phyloP scores from a whole-genome alignment of 2,329 filamentous ascomycete genomes.

The Pyricularia sp. region DNA sequence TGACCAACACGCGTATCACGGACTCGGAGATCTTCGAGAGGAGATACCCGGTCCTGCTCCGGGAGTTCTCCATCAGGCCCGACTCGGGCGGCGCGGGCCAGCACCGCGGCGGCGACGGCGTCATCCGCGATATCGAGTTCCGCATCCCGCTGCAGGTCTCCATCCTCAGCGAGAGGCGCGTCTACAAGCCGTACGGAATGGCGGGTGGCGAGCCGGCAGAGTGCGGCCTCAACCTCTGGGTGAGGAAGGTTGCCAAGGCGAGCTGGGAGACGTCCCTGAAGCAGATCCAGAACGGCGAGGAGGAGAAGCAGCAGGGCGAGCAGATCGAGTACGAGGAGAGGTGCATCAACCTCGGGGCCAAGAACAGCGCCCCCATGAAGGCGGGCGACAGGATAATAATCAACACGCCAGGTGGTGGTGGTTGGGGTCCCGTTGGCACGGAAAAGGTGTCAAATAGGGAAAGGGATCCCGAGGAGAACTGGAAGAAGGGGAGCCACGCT shows the following conservation, averaged over 20 bases:
- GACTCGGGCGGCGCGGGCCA: slow-evolving; percentile 21
- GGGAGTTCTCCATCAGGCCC: slow-evolving; percentile 17
- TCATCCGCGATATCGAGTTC: slow-evolving; percentile 25
- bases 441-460: slow-evolving; percentile 39
- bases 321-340: slow-evolving; percentile 43
- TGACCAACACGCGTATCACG: slow-evolving; percentile 24
- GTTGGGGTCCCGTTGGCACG: slow-evolving; percentile 57
- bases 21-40: slow-evolving; percentile 24
- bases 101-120: slow-evolving; percentile 23
- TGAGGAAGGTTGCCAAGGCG: slow-evolving; percentile 8
- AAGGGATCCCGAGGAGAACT: slow-evolving; percentile 44
- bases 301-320: slow-evolving; percentile 9
- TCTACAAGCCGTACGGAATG: slow-evolving; percentile 24
- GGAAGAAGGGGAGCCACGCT: slow-evolving; percentile 48
- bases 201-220: slow-evolving; percentile 18
- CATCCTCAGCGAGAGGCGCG: slow-evolving; percentile 25
- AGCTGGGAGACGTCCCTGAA: slow-evolving; percentile 6
- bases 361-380: slow-evolving; percentile 71
- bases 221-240: slow-evolving; percentile 11
- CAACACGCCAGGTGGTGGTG: slow-evolving; percentile 69
- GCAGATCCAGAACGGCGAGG: slow-evolving; percentile 8
- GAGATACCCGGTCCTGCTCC: slow-evolving; percentile 23
- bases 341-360: slow-evolving; percentile 64
- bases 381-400: slow-evolving; percentile 71
- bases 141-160: slow-evolving; percentile 20